These are phyloP conservation scores for Condylostoma magnum DNA, from an alignment of 169 alveolate genomes.

Conservation along the genomic window DNA sequence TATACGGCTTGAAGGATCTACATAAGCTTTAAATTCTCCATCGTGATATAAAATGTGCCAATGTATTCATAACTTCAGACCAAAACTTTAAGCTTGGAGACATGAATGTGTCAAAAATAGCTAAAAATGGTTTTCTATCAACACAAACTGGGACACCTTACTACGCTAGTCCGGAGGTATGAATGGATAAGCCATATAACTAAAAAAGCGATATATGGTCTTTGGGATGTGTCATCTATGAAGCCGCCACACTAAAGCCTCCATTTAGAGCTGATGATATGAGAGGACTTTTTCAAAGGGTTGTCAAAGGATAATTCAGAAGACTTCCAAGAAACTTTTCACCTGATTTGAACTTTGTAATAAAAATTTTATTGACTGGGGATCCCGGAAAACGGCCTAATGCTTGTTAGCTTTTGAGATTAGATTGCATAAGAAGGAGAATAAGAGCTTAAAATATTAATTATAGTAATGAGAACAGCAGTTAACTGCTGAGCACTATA, in stretches of 20 bases:
- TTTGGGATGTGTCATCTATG: conserved; percentile 92
- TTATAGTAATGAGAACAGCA: background rate
- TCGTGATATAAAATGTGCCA: conserved; percentile 83
- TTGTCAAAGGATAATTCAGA: conserved; percentile 63
- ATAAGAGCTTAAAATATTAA: too few relatives aligned
- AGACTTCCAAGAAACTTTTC: conserved; percentile 65
- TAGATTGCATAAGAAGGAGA: background rate
- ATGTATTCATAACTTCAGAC: conserved; percentile 69
- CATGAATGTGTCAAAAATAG: conserved; percentile 93
- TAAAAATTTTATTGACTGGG: conserved; percentile 52
- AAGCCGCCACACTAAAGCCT: conserved; percentile 89
- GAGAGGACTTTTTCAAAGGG: conserved; percentile 62
- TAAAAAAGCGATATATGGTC: conserved; percentile 94
- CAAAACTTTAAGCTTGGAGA: conserved; percentile 92
- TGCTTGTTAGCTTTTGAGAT: conserved; percentile 36
- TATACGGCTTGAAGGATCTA: conserved; percentile 69
- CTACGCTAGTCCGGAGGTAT: conserved; percentile 96
- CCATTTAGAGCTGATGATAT: conserved; percentile 90
- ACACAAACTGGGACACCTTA: conserved; percentile 96
- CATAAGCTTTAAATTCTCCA: conserved; percentile 79
- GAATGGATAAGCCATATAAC: conserved; percentile 88
- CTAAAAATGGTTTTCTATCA: conserved; percentile 89
- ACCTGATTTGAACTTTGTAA: conserved; percentile 51
- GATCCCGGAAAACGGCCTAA: conserved; percentile 77
- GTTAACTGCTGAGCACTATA: background rate